Evolutionary conservation across 2,329 filamentous ascomycete species (phyloP).

Genomic region (Colletotrichum sp.): DNA sequence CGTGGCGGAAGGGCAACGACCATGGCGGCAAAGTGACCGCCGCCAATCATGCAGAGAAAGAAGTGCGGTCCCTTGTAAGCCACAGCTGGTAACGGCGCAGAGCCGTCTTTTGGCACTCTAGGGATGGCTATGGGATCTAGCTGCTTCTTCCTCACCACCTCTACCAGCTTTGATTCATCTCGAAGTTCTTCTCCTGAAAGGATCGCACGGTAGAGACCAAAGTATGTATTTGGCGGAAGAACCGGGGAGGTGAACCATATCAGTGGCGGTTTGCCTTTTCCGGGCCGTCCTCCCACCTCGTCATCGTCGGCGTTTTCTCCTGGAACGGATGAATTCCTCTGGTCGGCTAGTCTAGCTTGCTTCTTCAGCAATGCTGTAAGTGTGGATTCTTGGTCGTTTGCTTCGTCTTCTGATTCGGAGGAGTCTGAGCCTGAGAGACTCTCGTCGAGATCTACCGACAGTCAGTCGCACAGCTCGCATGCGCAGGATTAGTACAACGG

Average conservation of each 20-base stretch:
- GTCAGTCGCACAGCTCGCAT: neutral
- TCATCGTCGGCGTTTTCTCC: conserved; percentile 55
- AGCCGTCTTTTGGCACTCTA: conserved; percentile 63
- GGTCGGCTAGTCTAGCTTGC: conserved; percentile 75
- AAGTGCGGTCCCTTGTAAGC: conserved; percentile 79
- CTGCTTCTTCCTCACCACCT: conserved; percentile 79
- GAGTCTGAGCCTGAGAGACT: conserved; percentile 88
- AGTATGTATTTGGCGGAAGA: conserved; percentile 77
- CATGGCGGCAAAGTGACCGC: conserved; percentile 97
- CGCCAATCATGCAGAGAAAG: conserved; percentile 98
- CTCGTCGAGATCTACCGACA: conserved; percentile 73
- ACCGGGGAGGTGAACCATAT: conserved; percentile 84
- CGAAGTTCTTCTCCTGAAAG: conserved; percentile 77
- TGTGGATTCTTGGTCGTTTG: conserved; percentile 67
- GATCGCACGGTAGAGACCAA: conserved; percentile 85
- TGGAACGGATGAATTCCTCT: conserved; percentile 40
- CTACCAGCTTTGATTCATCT: conserved; percentile 63
- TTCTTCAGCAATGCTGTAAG: conserved; percentile 80
- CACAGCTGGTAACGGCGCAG: conserved; percentile 48
- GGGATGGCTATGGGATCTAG: conserved; percentile 64
- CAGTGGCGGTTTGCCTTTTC: conserved; percentile 63
- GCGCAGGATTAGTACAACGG: neutral
- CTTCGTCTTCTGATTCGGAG: conserved; percentile 67
- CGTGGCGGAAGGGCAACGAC: conserved; percentile 87
- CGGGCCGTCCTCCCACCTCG: conserved; percentile 46